These are phyloP conservation scores for Triticum timopheevii DNA, from an alignment of 176 grass and related monocot genomes.

Conservation along the genomic window DNA sequence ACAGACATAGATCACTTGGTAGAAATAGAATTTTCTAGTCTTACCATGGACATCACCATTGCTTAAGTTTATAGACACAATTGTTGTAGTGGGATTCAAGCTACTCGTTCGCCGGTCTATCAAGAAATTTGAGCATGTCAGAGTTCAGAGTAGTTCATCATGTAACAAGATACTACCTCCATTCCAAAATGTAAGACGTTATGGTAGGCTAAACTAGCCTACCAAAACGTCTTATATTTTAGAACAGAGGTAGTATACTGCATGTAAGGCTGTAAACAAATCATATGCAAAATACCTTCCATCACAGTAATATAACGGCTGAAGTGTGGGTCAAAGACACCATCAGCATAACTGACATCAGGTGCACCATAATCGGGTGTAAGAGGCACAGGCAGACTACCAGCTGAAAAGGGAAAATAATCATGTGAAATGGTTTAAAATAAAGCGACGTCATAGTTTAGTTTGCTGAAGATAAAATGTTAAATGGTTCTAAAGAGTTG, in stretches of 20 bases:
- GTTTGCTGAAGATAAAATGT: not conserved
- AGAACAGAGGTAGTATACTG: not conserved
- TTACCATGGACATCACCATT: constrained; percentile 55
- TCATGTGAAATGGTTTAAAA: not conserved
- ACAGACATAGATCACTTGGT: constrained; percentile 11
- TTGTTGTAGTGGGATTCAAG: constrained; percentile 75
- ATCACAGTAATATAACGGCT: constrained; percentile 80
- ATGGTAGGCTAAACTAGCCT: no score
- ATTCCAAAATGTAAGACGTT: no score
- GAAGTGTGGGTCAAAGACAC: constrained; percentile 87
- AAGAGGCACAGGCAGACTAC: constrained; percentile 51
- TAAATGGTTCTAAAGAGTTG: not conserved
- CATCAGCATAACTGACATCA: constrained; percentile 81
- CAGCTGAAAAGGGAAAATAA: constrained; percentile 51
- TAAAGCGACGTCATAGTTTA: constrained; percentile 1
- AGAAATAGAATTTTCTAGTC: constrained; percentile 2
- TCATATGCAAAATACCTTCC: constrained; percentile 62
- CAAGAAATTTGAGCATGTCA: constrained; percentile 31
- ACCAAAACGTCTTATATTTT: no score
- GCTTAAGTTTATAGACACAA: constrained; percentile 54
- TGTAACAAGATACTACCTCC: not conserved
- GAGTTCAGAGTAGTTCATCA: not conserved
- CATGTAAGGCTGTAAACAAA: not conserved
- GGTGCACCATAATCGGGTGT: constrained; percentile 85
- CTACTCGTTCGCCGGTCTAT: constrained; percentile 71